Evolutionary conservation across 352 stramenopile species (phyloP).

Genomic region (Achlya hypogyna): DNA sequence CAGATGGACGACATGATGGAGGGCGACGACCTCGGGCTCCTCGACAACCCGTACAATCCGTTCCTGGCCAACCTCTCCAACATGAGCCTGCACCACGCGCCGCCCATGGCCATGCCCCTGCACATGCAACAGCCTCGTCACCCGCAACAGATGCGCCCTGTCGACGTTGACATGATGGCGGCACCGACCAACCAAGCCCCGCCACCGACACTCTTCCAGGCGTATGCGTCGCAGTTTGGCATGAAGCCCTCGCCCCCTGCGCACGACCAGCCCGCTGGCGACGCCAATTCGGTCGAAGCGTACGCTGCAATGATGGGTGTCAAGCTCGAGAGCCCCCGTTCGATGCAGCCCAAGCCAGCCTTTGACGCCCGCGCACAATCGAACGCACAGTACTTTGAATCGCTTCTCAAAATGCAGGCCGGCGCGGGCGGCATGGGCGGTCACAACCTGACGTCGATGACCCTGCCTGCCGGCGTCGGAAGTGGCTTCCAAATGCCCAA

Average conservation of each 20-base stretch:
- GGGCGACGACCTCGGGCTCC: constrained; percentile 9
- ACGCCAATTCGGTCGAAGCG: constrained; percentile 51
- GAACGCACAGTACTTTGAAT: constrained; percentile 77
- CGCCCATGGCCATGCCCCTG: background rate
- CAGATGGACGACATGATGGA: constrained; percentile 20
- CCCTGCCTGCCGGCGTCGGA: constrained; percentile 50
- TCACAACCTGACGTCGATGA: constrained; percentile 51
- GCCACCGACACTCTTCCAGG: constrained; percentile 15
- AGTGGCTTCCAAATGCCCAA: constrained; percentile 34
- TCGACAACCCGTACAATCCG: constrained; percentile 12
- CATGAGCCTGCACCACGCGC: constrained; percentile 5
- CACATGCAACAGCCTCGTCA: background rate
- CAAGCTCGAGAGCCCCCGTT: constrained; percentile 54
- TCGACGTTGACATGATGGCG: constrained; percentile 18
- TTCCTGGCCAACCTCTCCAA: constrained; percentile 18
- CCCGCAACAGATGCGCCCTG: constrained; percentile 7
- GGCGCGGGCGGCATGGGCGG: constrained; percentile 27
- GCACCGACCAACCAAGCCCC: too few species aligned
- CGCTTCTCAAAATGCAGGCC: constrained; percentile 50
- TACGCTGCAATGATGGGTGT: constrained; percentile 78
- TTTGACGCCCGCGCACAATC: constrained; percentile 56
- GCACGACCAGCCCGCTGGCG: background rate
- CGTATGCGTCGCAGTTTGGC: constrained; percentile 20
- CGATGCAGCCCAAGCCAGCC: constrained; percentile 30
- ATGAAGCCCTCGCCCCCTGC: background rate